phyloP scores from a whole-genome alignment of 1,139 yeast species.

The Arxiozyma telluris region DNA sequence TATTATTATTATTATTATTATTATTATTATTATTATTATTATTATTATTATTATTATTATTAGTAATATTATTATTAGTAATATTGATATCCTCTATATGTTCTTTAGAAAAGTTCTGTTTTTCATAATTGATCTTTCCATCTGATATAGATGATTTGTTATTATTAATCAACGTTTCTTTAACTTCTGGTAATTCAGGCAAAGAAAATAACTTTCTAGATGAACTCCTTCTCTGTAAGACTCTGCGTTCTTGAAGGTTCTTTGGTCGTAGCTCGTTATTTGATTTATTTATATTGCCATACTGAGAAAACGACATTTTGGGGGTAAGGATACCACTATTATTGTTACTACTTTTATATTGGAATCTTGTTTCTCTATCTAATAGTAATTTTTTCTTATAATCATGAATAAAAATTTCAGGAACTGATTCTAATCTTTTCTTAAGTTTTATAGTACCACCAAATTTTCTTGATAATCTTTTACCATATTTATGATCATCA shows the following conservation, averaged over 20 bases:
- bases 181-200: background rate
- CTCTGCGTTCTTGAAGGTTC: slow-evolving; percentile 3
- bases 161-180: background rate
- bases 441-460: slow-evolving; percentile 25
- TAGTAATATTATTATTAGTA: slow-evolving; percentile 10
- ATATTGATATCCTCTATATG: background rate
- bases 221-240: slow-evolving; percentile 5
- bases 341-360: too few species aligned
- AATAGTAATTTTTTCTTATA: slow-evolving; percentile 10
- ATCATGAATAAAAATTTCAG: slow-evolving; percentile 24
- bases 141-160: background rate
- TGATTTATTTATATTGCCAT: background rate
- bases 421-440: slow-evolving; percentile 27
- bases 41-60: slow-evolving; percentile 5
- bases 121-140: background rate
- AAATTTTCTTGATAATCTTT: slow-evolving; percentile 19
- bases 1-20: slow-evolving; percentile 9
- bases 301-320: background rate
- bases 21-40: slow-evolving; percentile 12
- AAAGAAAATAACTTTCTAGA: background rate
- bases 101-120: background rate
- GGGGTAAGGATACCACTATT: background rate
- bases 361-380: background rate
- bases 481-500: slow-evolving; percentile 5
- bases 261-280: background rate